Evolutionary conservation across 257 asterid genomes (phyloP), one percentile per base, ranked within the genome.

Genomic region (Solanum sitiens): DNA sequence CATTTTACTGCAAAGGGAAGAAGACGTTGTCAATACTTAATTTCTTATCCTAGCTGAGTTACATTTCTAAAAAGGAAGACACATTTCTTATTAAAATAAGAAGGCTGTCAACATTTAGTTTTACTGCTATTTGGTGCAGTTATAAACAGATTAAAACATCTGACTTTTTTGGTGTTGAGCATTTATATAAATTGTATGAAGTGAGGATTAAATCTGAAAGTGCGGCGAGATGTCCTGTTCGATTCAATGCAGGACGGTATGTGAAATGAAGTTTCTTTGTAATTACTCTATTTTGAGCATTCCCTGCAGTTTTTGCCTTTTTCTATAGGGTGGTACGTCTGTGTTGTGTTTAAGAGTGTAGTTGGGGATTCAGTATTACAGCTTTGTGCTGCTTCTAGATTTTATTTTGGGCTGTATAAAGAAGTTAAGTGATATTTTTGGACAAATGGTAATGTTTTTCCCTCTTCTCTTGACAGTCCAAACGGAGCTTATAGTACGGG

Each of bases 401-500:
- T 14, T 23, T 72, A 72, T 87, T n/a, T 39, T 50, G 7, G 21
- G 45, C 30, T 53, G 71, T 82, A 82, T 82, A 42, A 50, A 45
- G 53, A 16, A 80, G 61, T 37, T 35, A 45, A 85, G 30, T 88
- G 87, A 87, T 27, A n/a, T 72, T 10, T 42, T 88, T 91, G 75
- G 56, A 40, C 70, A 82, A 53, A 53, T 50, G 71, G 21, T 82
- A 32, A 82, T 18, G 32, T 6, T 56, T 83, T 89, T 67, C 83
- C 25, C n/a, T 74, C 30, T 83, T 89, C n/a, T 75, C 70, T 86
- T 90, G 67, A 92, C 98, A 96, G 99, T 91, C 99, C 99, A 45
- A 91, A 95, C 88, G 98, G 99, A 90, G 99, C 99, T 86, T 96
- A 96, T 91, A 96, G 98, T 89, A 94, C 98, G 44, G 99, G 99